Evolutionary conservation across 2,329 filamentous ascomycete species (phyloP).

Genomic region (Monilinia polystroma): DNA sequence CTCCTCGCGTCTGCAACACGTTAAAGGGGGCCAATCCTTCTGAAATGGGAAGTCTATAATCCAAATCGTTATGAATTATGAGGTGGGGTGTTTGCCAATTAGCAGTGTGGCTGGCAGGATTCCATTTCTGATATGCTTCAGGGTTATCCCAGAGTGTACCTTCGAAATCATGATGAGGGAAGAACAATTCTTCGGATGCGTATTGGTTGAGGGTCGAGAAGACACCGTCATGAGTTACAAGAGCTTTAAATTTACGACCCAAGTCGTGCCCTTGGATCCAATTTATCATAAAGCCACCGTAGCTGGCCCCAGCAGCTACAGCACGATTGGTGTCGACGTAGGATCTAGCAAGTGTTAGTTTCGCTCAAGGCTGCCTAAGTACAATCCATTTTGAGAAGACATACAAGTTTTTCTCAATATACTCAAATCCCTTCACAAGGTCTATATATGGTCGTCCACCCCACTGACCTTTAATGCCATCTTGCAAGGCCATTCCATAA

Average conservation of each 20-base stretch:
- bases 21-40: slow-evolving; percentile 71
- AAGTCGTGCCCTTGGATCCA: slow-evolving; percentile 89
- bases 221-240: slow-evolving; percentile 86
- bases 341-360: slow-evolving; percentile 4
- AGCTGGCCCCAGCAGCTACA: slow-evolving; percentile 73
- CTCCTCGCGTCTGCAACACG: slow-evolving; percentile 58
- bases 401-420: slow-evolving; percentile 62
- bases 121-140: slow-evolving; percentile 66
- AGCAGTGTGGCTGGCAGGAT: slow-evolving; percentile 55
- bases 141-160: slow-evolving; percentile 57
- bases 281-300: slow-evolving; percentile 78
- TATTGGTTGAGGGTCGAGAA: slow-evolving; percentile 70
- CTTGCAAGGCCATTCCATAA: slow-evolving; percentile 74
- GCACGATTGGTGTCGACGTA: slow-evolving; percentile 69
- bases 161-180: slow-evolving; percentile 64
- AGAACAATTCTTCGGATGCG: slow-evolving; percentile 67
- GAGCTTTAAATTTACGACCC: slow-evolving; percentile 79
- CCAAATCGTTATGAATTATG: slow-evolving; percentile 85
- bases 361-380: neutral
- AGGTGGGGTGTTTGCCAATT: slow-evolving; percentile 75
- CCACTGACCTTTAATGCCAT: slow-evolving; percentile 79
- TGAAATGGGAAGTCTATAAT: slow-evolving; percentile 82
- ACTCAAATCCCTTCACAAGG: slow-evolving; percentile 74
- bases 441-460: slow-evolving; percentile 83
- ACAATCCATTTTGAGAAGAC: neutral